Evolutionary conservation across 768 basidiomycete species (phyloP).

Genomic region (Russula abietina): DNA sequence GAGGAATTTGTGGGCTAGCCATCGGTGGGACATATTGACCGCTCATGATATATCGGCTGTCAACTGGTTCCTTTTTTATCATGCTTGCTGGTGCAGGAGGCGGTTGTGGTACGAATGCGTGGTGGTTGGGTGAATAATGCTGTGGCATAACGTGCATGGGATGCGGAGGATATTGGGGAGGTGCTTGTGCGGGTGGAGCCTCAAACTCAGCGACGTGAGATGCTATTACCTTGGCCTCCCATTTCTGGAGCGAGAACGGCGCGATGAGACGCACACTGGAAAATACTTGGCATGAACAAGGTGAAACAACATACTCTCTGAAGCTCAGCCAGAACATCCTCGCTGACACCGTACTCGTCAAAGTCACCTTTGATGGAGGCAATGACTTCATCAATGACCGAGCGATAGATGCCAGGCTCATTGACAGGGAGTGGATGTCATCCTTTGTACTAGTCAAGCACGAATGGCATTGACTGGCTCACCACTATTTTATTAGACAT

Average conservation of each 20-base stretch:
- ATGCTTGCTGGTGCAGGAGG: constrained; percentile 41
- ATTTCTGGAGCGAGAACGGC: constrained; percentile 56
- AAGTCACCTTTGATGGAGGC: constrained; percentile 84
- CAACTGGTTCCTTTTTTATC: constrained; percentile 71
- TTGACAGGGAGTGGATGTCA: constrained; percentile 44
- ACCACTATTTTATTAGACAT: constrained; percentile 99
- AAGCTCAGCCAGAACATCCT: constrained; percentile 83
- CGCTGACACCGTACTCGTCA: constrained; percentile 89
- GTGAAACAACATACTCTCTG: constrained; percentile 64
- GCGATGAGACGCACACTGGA: constrained; percentile 22
- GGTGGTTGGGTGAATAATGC: constrained; percentile 34
- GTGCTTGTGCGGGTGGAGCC: constrained; percentile 40
- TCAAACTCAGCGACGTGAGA: constrained; percentile 95
- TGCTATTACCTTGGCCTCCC: constrained; percentile 92
- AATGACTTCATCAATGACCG: constrained; percentile 96
- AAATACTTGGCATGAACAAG: constrained; percentile 18
- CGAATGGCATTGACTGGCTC: constrained; percentile 67
- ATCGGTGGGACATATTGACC: constrained; percentile 53
- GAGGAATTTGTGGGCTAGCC: constrained; percentile 57
- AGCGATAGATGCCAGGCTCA: constrained; percentile 88
- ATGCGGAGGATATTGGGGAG: constrained; percentile 50
- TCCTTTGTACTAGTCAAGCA: constrained; percentile 47
- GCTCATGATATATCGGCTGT: constrained; percentile 59
- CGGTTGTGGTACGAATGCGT: constrained; percentile 28
- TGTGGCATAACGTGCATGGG: constrained; percentile 44